A percentile compares a stretch with the other conserved stretches of the same genome.
phyloP scores from a whole-genome alignment of 1,284 basidiomycete species.

The Sphaerobolus stellatus region DNA sequence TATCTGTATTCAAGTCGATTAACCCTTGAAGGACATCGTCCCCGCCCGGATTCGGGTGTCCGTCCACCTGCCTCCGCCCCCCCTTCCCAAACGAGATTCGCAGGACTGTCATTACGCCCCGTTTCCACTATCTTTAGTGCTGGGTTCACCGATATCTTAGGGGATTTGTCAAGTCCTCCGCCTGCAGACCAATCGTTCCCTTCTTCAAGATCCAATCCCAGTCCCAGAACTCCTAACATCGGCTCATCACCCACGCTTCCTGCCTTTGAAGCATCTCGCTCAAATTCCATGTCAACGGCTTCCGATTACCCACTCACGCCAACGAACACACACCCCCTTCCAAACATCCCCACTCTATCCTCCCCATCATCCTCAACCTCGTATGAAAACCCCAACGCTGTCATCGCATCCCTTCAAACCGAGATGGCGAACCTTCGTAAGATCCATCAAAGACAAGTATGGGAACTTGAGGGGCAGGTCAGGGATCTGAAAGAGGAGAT shows the following conservation, averaged over 20 bases:
- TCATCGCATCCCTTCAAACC: constrained; percentile 59
- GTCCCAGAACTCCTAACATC: constrained; percentile 8
- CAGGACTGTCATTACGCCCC: constrained; percentile 67
- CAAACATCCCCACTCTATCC: constrained; percentile 12
- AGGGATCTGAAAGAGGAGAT: constrained; percentile 67
- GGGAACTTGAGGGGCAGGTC: constrained; percentile 73
- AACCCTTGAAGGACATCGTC: constrained; percentile 12
- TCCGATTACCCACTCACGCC: constrained; percentile 11
- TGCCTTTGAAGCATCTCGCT: constrained; percentile 12
- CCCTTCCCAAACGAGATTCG: constrained; percentile 58
- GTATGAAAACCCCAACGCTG: constrained; percentile 45
- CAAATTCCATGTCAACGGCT: constrained; percentile 12
- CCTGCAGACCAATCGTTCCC: constrained; percentile 26
- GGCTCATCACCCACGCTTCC: constrained; percentile 12
- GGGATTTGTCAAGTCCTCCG: too few relatives aligned
- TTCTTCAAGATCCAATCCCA: constrained; percentile 14
- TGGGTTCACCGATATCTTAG: constrained; percentile 64
- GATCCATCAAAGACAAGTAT: constrained; percentile 68
- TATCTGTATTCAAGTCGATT: constrained; percentile 1
- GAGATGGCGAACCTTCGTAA: constrained; percentile 58
- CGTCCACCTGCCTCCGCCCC: constrained; percentile 59
- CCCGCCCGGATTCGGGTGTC: constrained; percentile 13
- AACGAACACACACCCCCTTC: constrained; percentile 8
- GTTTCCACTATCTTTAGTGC: constrained; percentile 73
- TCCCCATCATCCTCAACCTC: constrained; percentile 28